phyloP scores from a whole-genome alignment of 768 basidiomycete genomes.

The Xerocomus brunneocitrinus region DNA sequence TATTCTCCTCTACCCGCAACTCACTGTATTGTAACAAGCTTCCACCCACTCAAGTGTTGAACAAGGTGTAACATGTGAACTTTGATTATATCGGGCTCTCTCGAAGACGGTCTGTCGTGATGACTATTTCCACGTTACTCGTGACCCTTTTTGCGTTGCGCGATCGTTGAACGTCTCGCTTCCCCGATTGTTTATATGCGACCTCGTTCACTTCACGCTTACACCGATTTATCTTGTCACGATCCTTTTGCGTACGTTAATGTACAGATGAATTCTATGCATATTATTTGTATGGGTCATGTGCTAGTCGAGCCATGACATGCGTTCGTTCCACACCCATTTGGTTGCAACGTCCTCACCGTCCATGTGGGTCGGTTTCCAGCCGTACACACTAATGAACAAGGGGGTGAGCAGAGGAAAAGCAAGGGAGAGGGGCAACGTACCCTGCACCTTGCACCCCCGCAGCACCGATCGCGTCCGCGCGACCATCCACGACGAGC shows the following conservation, averaged over 20 bases:
- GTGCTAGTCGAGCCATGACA: constrained; percentile 46
- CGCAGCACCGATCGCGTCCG: constrained; percentile 62
- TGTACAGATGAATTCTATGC: constrained; percentile 25
- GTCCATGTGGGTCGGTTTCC: constrained; percentile 1
- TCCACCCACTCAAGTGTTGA: constrained; percentile 52
- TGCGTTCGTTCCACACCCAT: constrained; percentile 45
- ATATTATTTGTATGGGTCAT: constrained; percentile 18
- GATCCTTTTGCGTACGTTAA: constrained; percentile 25
- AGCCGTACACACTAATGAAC: constrained; percentile 18
- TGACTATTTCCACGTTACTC: constrained; percentile 10
- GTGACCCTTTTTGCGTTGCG: constrained; percentile 7
- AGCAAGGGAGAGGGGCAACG: constrained; percentile 18
- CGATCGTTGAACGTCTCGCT: constrained; percentile 8
- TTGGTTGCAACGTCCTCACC: constrained; percentile 26
- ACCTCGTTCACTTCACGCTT: neutral
- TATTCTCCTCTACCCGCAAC: constrained; percentile 35
- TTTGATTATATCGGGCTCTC: constrained; percentile 34
- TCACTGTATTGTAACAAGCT: constrained; percentile 84
- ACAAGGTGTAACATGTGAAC: constrained; percentile 49
- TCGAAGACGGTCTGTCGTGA: constrained; percentile 12
- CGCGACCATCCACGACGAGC: constrained; percentile 53
- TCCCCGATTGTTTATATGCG: constrained; percentile 19
- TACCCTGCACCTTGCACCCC: constrained; percentile 77
- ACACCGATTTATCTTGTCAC: constrained; percentile 23
- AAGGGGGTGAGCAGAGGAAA: neutral